phyloP scores from a whole-genome alignment of 2,329 filamentous ascomycete species.

The Cladosporium sp. region DNA sequence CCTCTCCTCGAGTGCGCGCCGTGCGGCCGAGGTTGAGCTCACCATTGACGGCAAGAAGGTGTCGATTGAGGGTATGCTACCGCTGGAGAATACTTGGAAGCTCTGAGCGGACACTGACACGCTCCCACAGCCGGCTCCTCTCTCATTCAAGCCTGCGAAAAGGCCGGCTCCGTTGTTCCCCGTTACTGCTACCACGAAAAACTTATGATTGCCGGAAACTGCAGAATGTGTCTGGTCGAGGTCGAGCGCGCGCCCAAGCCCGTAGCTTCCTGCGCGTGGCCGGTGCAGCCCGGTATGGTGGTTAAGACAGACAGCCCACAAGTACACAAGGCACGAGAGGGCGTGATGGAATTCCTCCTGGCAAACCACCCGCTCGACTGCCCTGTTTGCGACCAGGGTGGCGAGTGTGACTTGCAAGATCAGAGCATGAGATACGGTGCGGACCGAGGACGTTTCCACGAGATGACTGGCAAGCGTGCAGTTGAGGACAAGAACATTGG shows the following conservation, averaged over 20 bases:
- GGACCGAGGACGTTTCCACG: slow-evolving; percentile 95
- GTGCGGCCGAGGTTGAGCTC: slow-evolving; percentile 91
- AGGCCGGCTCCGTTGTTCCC: slow-evolving; percentile 86
- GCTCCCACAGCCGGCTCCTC: slow-evolving; percentile 78
- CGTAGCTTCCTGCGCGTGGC: slow-evolving; percentile 97
- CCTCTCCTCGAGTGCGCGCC: slow-evolving; percentile 77
- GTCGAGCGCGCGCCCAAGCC: slow-evolving; percentile 96
- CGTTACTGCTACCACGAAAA: slow-evolving; percentile 99
- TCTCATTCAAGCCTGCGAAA: slow-evolving; percentile 98
- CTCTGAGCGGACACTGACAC: slow-evolving; percentile 21
- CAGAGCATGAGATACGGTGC: slow-evolving; percentile 99
- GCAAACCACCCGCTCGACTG: slow-evolving; percentile 96
- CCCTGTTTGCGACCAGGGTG: slow-evolving; percentile 97
- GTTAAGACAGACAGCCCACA: slow-evolving; percentile 98
- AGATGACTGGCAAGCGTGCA: slow-evolving; percentile 91
- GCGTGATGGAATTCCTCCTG: slow-evolving; percentile 97
- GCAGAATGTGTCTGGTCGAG: slow-evolving; percentile 99
- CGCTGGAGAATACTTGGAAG: slow-evolving; percentile 1
- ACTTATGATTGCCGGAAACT: slow-evolving; percentile 98
- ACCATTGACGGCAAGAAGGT: slow-evolving; percentile 97
- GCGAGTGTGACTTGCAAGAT: slow-evolving; percentile 98
- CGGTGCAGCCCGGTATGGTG: slow-evolving; percentile 97
- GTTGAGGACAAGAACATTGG: slow-evolving; percentile 99
- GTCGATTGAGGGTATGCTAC: slow-evolving; percentile 81
- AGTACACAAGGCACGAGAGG: slow-evolving; percentile 95